Conservation (phyloP, 768 basidiomycete genomes). For the Baorangia bicolor region DNA sequence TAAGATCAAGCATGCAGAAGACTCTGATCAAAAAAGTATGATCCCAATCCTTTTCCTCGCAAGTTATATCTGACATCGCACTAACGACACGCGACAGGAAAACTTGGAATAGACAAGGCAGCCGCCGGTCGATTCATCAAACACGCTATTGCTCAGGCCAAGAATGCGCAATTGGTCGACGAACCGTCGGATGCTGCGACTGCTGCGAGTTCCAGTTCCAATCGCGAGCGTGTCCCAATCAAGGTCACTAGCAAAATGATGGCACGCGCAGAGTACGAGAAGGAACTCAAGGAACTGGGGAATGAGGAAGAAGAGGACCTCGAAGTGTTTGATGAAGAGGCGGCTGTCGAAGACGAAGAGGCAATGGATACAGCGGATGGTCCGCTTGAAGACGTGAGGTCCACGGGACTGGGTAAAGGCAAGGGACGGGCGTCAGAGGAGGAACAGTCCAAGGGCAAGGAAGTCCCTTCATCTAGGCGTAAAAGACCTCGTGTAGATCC, state of each 20-base stretch:
- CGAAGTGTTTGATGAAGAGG: conserved; percentile 35
- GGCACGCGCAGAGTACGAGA: conserved; percentile 64
- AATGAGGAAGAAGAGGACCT: conserved; percentile 44
- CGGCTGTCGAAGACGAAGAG: conserved; percentile 3
- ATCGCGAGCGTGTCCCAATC: conserved; percentile 39
- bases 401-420: conserved; percentile 28
- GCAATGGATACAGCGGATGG: conserved; percentile 8
- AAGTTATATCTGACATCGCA: not conserved
- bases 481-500: conserved; percentile 59
- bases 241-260: conserved; percentile 73
- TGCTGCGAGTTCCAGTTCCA: conserved; percentile 12
- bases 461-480: conserved; percentile 37
- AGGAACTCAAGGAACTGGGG: conserved; percentile 44
- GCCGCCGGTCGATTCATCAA: conserved; percentile 84
- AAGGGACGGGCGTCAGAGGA: conserved; percentile 38
- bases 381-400: not conserved
- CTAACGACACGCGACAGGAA: conserved; percentile 31
- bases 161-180: conserved; percentile 34
- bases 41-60: not conserved
- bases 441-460: conserved; percentile 9
- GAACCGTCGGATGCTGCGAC: conserved; percentile 21
- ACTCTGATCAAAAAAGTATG: conserved; percentile 49
- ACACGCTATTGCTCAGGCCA: conserved; percentile 70
- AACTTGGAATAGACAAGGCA: conserved; percentile 63
- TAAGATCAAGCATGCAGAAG: conserved; percentile 76